Percentiles rank a stretch among this genome's conserved stretches.
Conservation (phyloP, 208 protist species). For the Leptomonas seymouri region DNA sequence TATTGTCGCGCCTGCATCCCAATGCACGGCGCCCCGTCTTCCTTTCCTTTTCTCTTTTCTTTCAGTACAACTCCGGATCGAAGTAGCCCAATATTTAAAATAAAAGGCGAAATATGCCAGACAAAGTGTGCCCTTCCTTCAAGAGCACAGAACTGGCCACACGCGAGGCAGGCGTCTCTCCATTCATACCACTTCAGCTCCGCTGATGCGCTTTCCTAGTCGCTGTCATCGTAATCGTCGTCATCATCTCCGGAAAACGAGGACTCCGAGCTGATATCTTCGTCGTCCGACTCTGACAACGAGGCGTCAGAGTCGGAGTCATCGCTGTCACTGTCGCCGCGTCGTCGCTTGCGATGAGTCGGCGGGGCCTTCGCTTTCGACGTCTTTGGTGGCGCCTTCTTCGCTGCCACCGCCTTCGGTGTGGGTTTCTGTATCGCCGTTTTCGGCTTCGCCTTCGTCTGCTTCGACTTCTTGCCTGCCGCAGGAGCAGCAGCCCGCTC, state of each 20-base stretch:
- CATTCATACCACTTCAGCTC: no score
- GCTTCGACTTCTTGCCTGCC: background rate
- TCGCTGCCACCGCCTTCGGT: constrained; percentile 11
- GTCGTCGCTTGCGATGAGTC: constrained; percentile 25
- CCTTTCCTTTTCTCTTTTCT: no score
- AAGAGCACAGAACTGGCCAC: no score
- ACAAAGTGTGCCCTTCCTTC: no score
- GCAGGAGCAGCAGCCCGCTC: background rate
- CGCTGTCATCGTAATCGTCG: constrained; percentile 22
- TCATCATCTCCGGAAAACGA: constrained; percentile 25
- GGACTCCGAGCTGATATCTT: constrained; percentile 26
- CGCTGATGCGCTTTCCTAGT: constrained; percentile 1
- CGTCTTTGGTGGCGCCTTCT: constrained; percentile 23
- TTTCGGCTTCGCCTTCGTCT: background rate
- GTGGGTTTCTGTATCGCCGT: constrained; percentile 6
- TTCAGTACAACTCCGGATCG: no score
- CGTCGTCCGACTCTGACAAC: constrained; percentile 23
- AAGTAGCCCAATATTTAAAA: no score
- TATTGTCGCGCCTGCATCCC: no score
- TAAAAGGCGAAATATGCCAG: no score
- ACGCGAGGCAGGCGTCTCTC: no score
- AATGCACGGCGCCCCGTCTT: no score
- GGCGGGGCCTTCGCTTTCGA: constrained; percentile 11
- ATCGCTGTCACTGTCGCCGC: constrained; percentile 29
- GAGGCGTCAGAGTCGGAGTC: constrained; percentile 27